Conservation (phyloP, 106 monocot species). For the Platanthera guangdongensis region DNA sequence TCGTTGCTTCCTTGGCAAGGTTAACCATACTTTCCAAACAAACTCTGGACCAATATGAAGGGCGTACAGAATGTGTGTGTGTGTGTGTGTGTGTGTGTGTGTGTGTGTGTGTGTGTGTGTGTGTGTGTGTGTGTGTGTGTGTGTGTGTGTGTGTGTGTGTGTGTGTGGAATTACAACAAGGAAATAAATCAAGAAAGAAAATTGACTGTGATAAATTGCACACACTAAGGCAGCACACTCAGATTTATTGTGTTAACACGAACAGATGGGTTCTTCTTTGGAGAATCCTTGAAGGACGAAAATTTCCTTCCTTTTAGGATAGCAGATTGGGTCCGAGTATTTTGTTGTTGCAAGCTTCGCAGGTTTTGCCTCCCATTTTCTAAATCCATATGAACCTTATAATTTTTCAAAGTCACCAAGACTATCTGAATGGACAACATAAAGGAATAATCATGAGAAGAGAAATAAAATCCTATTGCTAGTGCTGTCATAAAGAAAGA, state of each 20-base stretch:
- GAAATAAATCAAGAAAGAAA: not conserved
- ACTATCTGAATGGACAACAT: conserved; percentile 45
- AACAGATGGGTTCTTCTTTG: conserved; percentile 22
- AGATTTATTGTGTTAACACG: conserved; percentile 9
- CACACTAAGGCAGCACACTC: conserved; percentile 27
- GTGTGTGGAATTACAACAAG: not conserved
- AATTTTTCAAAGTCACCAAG: conserved; percentile 55
- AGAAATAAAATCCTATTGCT: conserved; percentile 1
- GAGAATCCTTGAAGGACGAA: conserved; percentile 19
- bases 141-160: conserved; percentile 7
- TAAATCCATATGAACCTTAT: conserved; percentile 23
- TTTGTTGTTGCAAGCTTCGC: conserved; percentile 7
- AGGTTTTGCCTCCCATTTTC: conserved; percentile 21
- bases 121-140: too few species aligned
- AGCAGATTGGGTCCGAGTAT: not conserved
- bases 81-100: too few species aligned
- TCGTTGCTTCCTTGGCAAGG: conserved; percentile 83
- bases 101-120: too few species aligned
- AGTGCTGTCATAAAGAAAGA: not conserved
- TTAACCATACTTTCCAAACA: conserved; percentile 65
- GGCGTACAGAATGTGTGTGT: conserved; percentile 38
- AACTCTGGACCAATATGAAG: conserved; percentile 67
- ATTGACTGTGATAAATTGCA: not conserved
- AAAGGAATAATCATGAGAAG: not conserved
- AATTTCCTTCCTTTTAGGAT: conserved; percentile 13